These are phyloP conservation scores for Zygotorulaspora sp. DNA, from an alignment of 805 yeast species.

Conservation along the genomic window DNA sequence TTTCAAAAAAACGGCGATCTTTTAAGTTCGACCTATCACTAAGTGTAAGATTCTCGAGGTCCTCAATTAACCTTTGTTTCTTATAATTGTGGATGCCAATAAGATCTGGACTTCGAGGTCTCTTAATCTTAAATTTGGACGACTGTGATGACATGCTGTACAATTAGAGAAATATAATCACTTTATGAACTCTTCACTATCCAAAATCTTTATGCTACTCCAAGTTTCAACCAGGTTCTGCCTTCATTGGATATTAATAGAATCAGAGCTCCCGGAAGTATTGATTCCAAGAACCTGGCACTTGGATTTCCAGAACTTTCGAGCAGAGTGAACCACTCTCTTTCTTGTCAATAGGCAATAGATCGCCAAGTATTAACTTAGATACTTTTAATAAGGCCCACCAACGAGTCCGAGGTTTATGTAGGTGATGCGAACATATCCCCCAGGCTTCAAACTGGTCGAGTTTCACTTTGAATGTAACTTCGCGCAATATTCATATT, in stretches of 20 bases:
- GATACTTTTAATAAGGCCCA: no score
- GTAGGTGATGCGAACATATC: no score
- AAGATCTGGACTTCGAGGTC: slow-evolving; percentile 28
- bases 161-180: no score
- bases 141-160: slow-evolving; percentile 8
- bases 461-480: not conserved
- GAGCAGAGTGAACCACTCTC: no score
- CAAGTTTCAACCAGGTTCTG: not conserved
- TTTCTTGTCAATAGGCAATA: no score
- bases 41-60: slow-evolving; percentile 28
- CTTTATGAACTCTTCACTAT: no score
- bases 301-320: not conserved
- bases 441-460: not conserved
- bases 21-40: slow-evolving; percentile 8
- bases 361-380: no score
- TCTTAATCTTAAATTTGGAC: slow-evolving; percentile 22
- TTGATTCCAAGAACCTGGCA: no score
- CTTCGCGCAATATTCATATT: slow-evolving; percentile 1
- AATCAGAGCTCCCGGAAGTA: no score
- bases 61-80: slow-evolving; percentile 30
- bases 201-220: no score
- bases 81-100: slow-evolving; percentile 33
- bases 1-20: not conserved
- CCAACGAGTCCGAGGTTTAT: no score
- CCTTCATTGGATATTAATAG: not conserved